Evolutionary conservation across 1,284 basidiomycete species (phyloP).

Genomic region (Ustilago tritici): DNA sequence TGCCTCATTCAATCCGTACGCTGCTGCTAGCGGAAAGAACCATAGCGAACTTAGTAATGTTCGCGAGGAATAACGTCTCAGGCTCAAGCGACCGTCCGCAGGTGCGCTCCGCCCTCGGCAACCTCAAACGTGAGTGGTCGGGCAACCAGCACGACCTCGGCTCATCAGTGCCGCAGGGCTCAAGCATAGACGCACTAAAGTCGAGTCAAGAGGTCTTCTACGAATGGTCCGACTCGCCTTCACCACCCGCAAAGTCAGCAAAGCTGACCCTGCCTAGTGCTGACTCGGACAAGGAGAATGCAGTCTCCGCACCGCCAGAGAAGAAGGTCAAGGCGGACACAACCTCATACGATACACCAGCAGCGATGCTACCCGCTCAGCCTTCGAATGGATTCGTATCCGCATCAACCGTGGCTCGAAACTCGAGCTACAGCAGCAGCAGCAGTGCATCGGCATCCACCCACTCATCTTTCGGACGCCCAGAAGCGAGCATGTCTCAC

Average conservation of each 20-base stretch:
- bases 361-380: conserved; percentile 2
- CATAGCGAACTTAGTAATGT: conserved; percentile 13
- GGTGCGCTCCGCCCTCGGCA: conserved; percentile 44
- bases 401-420: conserved; percentile 16
- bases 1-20: background rate
- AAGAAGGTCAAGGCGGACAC: conserved; percentile 21
- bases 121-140: conserved; percentile 53
- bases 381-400: conserved; percentile 19
- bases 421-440: conserved; percentile 6
- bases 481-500: background rate
- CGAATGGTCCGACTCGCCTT: conserved; percentile 51
- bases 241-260: conserved; percentile 21
- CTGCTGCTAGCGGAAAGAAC: background rate
- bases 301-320: conserved; percentile 10
- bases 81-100: conserved; percentile 23
- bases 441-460: conserved; percentile 8
- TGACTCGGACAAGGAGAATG: conserved; percentile 47
- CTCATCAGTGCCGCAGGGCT: conserved; percentile 11
- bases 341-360: background rate
- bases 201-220: conserved; percentile 43
- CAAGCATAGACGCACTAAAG: conserved; percentile 1
- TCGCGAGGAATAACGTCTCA: conserved; percentile 14
- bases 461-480: background rate
- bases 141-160: conserved; percentile 55
- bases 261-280: background rate